phyloP scores from a whole-genome alignment of 495 filamentous ascomycete species.

The Penicillium longicatenatum region DNA sequence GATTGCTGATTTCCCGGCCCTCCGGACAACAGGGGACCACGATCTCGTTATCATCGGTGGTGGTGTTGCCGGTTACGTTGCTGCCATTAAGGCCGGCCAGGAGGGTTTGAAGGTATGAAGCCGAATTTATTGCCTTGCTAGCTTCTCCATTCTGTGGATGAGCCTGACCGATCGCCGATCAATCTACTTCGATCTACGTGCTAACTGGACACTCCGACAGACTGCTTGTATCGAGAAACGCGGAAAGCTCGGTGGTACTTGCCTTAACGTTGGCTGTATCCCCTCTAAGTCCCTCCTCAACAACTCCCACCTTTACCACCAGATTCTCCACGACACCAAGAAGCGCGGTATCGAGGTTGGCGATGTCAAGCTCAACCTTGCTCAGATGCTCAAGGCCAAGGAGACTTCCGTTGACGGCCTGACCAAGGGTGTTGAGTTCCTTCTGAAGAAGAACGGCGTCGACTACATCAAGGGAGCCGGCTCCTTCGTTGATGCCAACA shows the following conservation, averaged over 20 bases:
- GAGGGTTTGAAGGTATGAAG: conserved; percentile 86
- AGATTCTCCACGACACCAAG: conserved; percentile 95
- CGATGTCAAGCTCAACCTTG: conserved; percentile 93
- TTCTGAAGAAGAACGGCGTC: conserved; percentile 98
- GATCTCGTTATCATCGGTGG: conserved; percentile 95
- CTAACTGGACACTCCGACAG: conserved; percentile 46
- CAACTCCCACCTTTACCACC: conserved; percentile 98
- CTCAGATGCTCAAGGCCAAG: conserved; percentile 97
- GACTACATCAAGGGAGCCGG: conserved; percentile 94
- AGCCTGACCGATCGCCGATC: background rate
- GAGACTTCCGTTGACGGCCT: conserved; percentile 84
- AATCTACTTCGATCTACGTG: background rate
- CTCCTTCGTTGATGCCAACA: conserved; percentile 84
- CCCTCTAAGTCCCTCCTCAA: conserved; percentile 99
- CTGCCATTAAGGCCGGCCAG: conserved; percentile 98
- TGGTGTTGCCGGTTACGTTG: conserved; percentile 97
- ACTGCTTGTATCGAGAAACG: conserved; percentile 99
- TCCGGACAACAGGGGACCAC: conserved; percentile 67
- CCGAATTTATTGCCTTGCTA: background rate
- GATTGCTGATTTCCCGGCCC: conserved; percentile 29
- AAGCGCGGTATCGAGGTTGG: conserved; percentile 95
- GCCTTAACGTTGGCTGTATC: conserved; percentile 98
- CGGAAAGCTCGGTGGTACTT: conserved; percentile 91
- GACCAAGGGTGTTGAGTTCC: conserved; percentile 96
- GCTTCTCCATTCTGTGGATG: background rate